Evolutionary conservation across 331 rosid species (phyloP), one percentile per base, ranked within the genome.

Genomic region (Acacia pycnantha): DNA sequence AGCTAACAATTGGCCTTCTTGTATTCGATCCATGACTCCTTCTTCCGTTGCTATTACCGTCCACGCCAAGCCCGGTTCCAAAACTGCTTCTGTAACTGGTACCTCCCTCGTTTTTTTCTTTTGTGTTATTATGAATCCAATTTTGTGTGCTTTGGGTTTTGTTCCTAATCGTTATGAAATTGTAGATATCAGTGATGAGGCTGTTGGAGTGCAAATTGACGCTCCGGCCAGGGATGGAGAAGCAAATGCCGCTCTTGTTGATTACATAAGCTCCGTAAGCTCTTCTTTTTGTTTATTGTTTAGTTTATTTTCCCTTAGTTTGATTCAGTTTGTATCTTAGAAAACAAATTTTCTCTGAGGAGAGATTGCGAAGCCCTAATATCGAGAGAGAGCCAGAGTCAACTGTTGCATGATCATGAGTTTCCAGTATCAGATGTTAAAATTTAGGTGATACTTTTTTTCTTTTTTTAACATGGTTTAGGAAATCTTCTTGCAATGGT

Each of bases 41-140:
- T 90, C 93, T 43, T 95, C 98, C 46, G 94, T 95, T 76, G 96
- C 98, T 69, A 84, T 95, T 77, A 88, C 97, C 79, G 86, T 95
- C 87, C 98, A 91, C 87, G 98, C 98, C 71, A 95, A 93, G 87
- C 98, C 98, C 4, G 98, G 96, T 58, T 90, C 98, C 72, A 95
- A 93, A 81, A 74, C 90, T 56, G 87, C 98, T 67, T 88, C 98
- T 74, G 77, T 95, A 81, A 92, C 98, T 12, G 94, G 97, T 92
- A 6, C 18, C 10, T 67, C 68, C 53, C 48, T 65, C 27, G 59
- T 51, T 19, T 51, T 35, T 27, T 4, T 50, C 27, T 58, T 31
- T 76, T 48, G n/a, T 46, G 31, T 29, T 66, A 64, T n/a, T 33
- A 16, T 74, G 8, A 78, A 4, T 37, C 14, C 26, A 44, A 22